Evolutionary conservation across 2,329 filamentous ascomycete genomes (phyloP), one percentile per base, ranked within the genome.

Genomic region (Cytospora piceicola): DNA sequence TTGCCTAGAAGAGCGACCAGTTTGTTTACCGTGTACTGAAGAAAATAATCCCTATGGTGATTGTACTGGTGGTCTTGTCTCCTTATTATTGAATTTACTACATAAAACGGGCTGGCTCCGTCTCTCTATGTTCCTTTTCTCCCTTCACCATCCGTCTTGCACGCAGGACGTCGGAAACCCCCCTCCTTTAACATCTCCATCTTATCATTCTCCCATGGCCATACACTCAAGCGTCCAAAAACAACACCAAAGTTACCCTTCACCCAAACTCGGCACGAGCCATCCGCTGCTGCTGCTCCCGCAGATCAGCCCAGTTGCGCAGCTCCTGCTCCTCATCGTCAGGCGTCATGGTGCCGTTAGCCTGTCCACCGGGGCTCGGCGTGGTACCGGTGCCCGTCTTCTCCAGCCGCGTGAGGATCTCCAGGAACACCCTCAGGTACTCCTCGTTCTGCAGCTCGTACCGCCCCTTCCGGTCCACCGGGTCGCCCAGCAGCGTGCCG

Each of bases 301-400:
- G 84, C 69, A 96, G 77, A 74, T 91, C 91, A 0, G 90, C 90
- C 93, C 93, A 96, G 66, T 87, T 83, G 24, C 86, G 82, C 70
- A 95, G 77, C 76, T 95, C 92, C 61, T 90, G 85, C 72, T 94
- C 91, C 71, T 95, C 92, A 49, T 89, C 86, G 69, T 91, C 77
- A 20, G 73, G 75, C 66, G 80, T 83, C 82, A 81, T 83, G 42
- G 77, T 69, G 64, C 73, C 73, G 71, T 68, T 49, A 32, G 69
- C 69, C 70, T 76, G 67, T 57, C 73, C 70, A 27, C 71, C 70
- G 7, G 55, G 51, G 34, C 42, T 60, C 15, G 57, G 42, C 17
- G 52, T 42, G 64, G 64, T 61, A 67, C 69, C 59, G 36, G 77
- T 74, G 1, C 83, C 85, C 4, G 85, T 84, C 67, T 88, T 87